phyloP scores from a whole-genome alignment of 2,329 filamentous ascomycete genomes.

The Aspergillus japonicus region DNA sequence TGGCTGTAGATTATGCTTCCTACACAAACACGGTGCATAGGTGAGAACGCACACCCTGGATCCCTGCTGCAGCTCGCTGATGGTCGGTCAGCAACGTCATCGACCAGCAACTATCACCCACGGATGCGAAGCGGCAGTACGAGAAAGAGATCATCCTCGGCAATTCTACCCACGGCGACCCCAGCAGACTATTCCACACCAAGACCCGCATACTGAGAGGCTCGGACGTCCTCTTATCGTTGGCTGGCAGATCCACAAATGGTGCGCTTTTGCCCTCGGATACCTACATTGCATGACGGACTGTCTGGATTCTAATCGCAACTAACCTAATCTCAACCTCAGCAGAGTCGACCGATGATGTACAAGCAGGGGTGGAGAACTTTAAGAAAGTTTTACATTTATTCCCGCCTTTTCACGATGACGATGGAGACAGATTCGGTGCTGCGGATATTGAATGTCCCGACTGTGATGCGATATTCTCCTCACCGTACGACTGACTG shows the following conservation, averaged over 20 bases:
- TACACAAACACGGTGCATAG: conserved; percentile 11
- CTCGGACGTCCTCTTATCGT: conserved; percentile 23
- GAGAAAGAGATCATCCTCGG: conserved; percentile 21
- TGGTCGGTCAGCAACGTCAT: conserved; percentile 11
- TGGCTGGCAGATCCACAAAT: conserved; percentile 19
- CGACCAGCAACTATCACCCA: conserved; percentile 6
- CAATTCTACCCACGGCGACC: conserved; percentile 11
- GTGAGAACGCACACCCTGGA: conserved; percentile 11
- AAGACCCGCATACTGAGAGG: conserved; percentile 23
- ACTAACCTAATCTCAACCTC: conserved; percentile 4
- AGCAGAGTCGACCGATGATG: conserved; percentile 12
- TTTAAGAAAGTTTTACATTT: conserved; percentile 29
- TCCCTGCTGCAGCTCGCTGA: conserved; percentile 6
- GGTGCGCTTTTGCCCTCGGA: conserved; percentile 16
- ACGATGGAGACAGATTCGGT: conserved; percentile 22
- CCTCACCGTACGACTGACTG: conserved; percentile 24
- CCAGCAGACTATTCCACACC: conserved; percentile 13
- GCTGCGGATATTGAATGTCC: conserved; percentile 25
- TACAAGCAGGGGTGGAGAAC: conserved; percentile 21
- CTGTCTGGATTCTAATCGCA: background rate
- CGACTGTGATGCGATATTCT: conserved; percentile 33
- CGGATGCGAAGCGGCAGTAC: conserved; percentile 16
- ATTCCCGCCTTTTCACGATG: conserved; percentile 28
- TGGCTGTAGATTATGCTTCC: conserved; percentile 14
- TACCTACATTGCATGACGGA: conserved; percentile 10